Base-by-base conservation (phyloP, 1,139 yeast genomes). In the Meyerozyma athensensis region DNA sequence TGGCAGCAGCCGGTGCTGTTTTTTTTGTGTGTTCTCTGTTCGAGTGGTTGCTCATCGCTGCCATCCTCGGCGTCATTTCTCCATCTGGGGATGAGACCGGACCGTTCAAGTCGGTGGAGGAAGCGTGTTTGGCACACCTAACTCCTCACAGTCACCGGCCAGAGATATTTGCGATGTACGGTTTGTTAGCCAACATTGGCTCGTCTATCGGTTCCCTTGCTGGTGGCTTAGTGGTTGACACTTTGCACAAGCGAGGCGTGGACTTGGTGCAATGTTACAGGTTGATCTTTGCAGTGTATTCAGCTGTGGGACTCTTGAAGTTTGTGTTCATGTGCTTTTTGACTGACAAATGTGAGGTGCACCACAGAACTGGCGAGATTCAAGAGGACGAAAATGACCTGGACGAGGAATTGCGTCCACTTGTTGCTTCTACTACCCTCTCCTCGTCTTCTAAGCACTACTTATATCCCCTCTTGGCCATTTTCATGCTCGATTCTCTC, bases 31-130 rank as follows among this genome's bases (percentile, higher is more conserved):
- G 47, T 43, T 55, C 75, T 18, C 74, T 77, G 48, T 86, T 68
- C 53, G 57, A 63, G 49, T 43, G 81, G 0, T 63, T 89, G 33
- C 63, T 89, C 22, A 19, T 71, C 3, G 95, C 95, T 3, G 76
- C 75, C 3, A 61, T 67, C 5, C 35, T 69, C 7, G 76, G 74
- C 0, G 89, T 89, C 9, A 83, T 89, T 4, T 86, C 96, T 1
- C 95, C 96, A 1, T 79, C 90, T 26, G 96, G 96, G 12, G 92
- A 83, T 50, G 97, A 89, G 53, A 86, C 92, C 0, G 97, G 97
- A 0, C 97, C 97, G 0, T 89, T 89, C 60, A 83, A 86, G 52
- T 79, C 95, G 1, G 79, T 89, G 16, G 97, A 89, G 54, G 96
- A 89, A 54, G 84, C 95, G 0, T 74, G 86, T 21, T 68, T 89